Evolutionary conservation across 208 protist genomes (phyloP), one percentile per base, ranked within the genome.

Genomic region (Wallacemonas sp.): DNA sequence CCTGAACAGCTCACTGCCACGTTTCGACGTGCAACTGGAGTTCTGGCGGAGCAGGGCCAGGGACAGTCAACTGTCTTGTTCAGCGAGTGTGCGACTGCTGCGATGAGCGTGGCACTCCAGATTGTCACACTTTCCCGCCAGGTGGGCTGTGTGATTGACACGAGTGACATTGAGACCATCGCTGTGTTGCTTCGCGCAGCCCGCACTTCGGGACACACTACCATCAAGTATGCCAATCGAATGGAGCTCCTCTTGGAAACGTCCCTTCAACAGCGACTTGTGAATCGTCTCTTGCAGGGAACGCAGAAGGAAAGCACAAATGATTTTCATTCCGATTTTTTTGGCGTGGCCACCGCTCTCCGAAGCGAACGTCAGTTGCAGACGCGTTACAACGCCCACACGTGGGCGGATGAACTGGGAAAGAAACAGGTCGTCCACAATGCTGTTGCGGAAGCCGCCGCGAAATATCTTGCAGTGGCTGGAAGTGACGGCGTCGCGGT

Each of bases 221-320:
- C 84, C 17, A 31, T 78, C 17, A 74, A 70, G 14, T 72, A 72
- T 66, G 61, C 70, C 11, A 70, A 64, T n/a, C 80, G 84, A 15
- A 86, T 88, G 63, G 70, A 86, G 56, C 51, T 91, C 45, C 56
- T 91, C 30, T 55, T 94, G 59, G 82, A 88, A 44, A 86, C 72
- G 54, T 62, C 61, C 47, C 68, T 85, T 31, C 78, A 87, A 54
- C 80, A 77, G 38, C 75, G 77, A 19, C 56, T 74, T 8, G 72
- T 86, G 36, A 70, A 74, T 46, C 71, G 70, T 39, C 53, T 93
- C n/a, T 38, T 93, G 42, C 34, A 53, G 11, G 65, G 62, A 28
- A 44, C 68, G 19, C 26, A 70, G 11, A 4, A 36, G 4, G 44
- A 38, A n/a, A n/a, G n/a, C n/a, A 12, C 54, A 54, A 30, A 44